Percentiles rank a stretch among this genome's conserved stretches.
Conservation (phyloP, 306 rosid genomes). For the Inga laurina region DNA sequence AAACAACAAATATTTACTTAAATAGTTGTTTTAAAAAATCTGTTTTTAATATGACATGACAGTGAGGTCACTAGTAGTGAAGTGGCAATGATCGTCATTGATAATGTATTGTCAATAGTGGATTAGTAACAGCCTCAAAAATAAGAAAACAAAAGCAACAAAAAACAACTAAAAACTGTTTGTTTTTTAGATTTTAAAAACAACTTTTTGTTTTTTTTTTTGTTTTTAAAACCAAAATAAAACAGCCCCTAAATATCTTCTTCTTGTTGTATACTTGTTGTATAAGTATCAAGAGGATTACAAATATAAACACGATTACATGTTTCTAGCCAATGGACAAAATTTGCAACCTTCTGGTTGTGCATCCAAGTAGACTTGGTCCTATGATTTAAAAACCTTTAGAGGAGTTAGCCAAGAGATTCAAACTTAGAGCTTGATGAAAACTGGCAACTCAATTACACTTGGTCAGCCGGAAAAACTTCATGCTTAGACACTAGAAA, state of each 20-base stretch:
- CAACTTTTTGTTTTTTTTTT: too few species aligned
- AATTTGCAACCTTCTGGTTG: not conserved
- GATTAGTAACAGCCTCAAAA: too few species aligned
- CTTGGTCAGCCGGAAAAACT: slow-evolving; percentile 20
- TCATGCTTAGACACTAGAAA: slow-evolving; percentile 9
- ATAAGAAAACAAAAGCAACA: too few species aligned
- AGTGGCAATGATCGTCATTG: too few species aligned
- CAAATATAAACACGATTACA: not conserved
- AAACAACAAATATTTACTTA: too few species aligned
- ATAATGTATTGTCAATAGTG: too few species aligned
- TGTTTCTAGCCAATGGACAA: not conserved
- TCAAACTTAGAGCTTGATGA: slow-evolving; percentile 7
- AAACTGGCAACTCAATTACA: not conserved
- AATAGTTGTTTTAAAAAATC: too few species aligned
- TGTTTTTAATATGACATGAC: too few species aligned
- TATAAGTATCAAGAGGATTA: not conserved
- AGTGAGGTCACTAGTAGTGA: too few species aligned
- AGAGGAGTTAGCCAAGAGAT: slow-evolving; percentile 14
- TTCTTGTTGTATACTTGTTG: not conserved
- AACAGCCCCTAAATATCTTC: not conserved
- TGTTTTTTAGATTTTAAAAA: too few species aligned
- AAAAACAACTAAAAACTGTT: too few species aligned
- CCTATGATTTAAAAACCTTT: not conserved
- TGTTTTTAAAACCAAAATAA: too few species aligned
- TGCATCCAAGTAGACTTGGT: not conserved